Evolutionary conservation across 768 basidiomycete genomes (phyloP).

Genomic region (Pluteus cervinus): DNA sequence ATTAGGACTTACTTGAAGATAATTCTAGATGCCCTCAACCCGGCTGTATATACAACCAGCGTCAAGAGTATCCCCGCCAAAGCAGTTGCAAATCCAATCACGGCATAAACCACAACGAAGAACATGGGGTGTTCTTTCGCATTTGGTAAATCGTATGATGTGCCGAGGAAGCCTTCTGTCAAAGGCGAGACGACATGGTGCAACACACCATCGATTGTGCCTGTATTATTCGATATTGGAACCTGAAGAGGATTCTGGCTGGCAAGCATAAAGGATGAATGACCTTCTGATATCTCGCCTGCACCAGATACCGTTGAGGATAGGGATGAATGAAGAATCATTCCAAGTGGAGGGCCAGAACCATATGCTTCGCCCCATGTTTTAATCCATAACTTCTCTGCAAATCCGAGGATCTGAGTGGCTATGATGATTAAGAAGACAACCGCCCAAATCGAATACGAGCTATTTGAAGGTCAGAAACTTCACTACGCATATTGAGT

Average conservation of each 20-base stretch:
- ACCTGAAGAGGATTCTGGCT: constrained; percentile 19
- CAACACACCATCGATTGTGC: too few relatives aligned
- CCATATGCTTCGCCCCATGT: constrained; percentile 65
- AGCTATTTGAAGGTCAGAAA: constrained; percentile 21
- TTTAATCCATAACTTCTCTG: constrained; percentile 74
- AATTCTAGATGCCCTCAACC: constrained; percentile 31
- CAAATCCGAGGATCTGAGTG: constrained; percentile 42
- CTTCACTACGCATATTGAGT: background rate
- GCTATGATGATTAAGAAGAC: constrained; percentile 41
- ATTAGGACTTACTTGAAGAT: constrained; percentile 25
- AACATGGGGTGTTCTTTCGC: constrained; percentile 56
- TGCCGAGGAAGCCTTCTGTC: constrained; percentile 18
- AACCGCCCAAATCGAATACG: constrained; percentile 62
- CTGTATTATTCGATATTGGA: too few relatives aligned
- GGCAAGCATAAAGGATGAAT: constrained; percentile 25
- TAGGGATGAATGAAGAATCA: too few relatives aligned
- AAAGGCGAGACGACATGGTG: constrained; percentile 17
- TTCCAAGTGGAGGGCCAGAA: too few relatives aligned
- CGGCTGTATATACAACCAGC: constrained; percentile 50
- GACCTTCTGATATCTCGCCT: constrained; percentile 14
- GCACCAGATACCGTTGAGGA: too few relatives aligned
- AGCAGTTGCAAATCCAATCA: constrained; percentile 43
- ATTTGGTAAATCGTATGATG: constrained; percentile 32
- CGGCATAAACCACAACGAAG: constrained; percentile 56
- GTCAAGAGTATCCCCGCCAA: constrained; percentile 37